A percentile compares a stretch with the other conserved stretches of the same genome.
These are phyloP conservation scores for Solanum bukasovii DNA, from an alignment of 257 asterid genomes.

Conservation along the genomic window DNA sequence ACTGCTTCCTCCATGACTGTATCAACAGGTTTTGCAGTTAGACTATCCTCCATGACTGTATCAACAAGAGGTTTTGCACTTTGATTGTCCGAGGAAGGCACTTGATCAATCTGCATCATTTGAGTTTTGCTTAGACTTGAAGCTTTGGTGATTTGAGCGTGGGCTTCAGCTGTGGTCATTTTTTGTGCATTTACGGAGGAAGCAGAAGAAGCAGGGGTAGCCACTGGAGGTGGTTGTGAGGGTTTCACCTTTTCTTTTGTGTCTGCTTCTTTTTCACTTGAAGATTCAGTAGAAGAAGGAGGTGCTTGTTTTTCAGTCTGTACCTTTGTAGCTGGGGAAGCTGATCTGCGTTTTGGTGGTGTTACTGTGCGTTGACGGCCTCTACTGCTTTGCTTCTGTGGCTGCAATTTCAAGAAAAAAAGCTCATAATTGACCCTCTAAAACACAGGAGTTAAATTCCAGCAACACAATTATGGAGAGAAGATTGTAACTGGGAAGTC, in stretches of 20 bases:
- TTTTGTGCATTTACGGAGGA: slow-evolving; percentile 33
- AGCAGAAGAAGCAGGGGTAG: slow-evolving; percentile 24
- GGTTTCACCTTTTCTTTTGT: slow-evolving; percentile 26
- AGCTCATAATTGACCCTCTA: background rate
- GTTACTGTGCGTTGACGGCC: slow-evolving; percentile 18
- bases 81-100: background rate
- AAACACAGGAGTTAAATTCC: background rate
- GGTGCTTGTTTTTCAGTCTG: slow-evolving; percentile 33
- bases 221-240: slow-evolving; percentile 21
- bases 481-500: background rate
- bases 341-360: slow-evolving; percentile 23
- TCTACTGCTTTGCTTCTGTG: slow-evolving; percentile 19
- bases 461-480: background rate
- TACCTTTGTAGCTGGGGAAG: slow-evolving; percentile 11
- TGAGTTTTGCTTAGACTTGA: background rate
- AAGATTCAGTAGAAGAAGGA: slow-evolving; percentile 23
- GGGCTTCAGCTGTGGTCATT: slow-evolving; percentile 18
- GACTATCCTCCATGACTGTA: background rate
- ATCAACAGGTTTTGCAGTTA: background rate
- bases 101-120: background rate
- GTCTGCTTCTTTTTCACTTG: slow-evolving; percentile 38
- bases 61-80: background rate
- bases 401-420: background rate
- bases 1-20: background rate
- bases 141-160: slow-evolving; percentile 22